Conservation (phyloP, 1,284 basidiomycete species). For the Trametes pubescens region DNA sequence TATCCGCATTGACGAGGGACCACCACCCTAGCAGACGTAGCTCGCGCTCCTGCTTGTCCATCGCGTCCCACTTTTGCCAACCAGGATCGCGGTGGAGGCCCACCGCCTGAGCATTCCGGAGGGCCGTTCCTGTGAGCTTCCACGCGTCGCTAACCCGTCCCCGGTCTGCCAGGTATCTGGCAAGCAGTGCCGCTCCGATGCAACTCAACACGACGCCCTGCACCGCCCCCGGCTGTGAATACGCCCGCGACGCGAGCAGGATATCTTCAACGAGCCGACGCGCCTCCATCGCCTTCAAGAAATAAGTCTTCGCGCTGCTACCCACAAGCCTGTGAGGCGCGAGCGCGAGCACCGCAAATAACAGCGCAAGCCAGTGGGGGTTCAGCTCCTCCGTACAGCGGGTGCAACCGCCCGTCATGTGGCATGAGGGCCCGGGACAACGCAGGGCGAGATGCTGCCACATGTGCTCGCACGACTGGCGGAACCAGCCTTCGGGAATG, state of each 20-base stretch:
- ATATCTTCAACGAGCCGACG: slow-evolving; percentile 56
- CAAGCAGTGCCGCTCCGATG: slow-evolving; percentile 54
- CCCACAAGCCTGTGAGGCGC: slow-evolving; percentile 43
- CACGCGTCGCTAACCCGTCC: slow-evolving; percentile 61
- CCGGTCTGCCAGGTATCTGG: slow-evolving; percentile 54
- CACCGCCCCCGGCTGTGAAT: slow-evolving; percentile 45
- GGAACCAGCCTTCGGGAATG: slow-evolving; percentile 58
- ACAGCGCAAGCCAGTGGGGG: slow-evolving; percentile 56
- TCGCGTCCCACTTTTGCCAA: slow-evolving; percentile 56
- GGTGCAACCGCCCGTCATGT: slow-evolving; percentile 30
- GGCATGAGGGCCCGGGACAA: slow-evolving; percentile 38
- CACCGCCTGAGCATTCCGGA: slow-evolving; percentile 56
- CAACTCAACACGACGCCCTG: slow-evolving; percentile 57
- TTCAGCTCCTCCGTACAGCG: slow-evolving; percentile 48
- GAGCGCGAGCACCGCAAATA: slow-evolving; percentile 57
- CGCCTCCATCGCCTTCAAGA: slow-evolving; percentile 53
- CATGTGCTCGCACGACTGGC: slow-evolving; percentile 51
- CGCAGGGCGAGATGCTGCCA: slow-evolving; percentile 51
- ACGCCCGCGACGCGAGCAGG: slow-evolving; percentile 49
- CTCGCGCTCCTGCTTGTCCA: slow-evolving; percentile 55
- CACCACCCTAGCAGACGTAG: slow-evolving; percentile 58
- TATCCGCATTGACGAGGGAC: slow-evolving; percentile 55
- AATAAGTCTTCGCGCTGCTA: slow-evolving; percentile 47
- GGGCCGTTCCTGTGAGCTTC: slow-evolving; percentile 56
- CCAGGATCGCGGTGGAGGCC: slow-evolving; percentile 61